These are phyloP conservation scores for Mycena belliarum DNA, from an alignment of 768 basidiomycete species.

Conservation along the genomic window DNA sequence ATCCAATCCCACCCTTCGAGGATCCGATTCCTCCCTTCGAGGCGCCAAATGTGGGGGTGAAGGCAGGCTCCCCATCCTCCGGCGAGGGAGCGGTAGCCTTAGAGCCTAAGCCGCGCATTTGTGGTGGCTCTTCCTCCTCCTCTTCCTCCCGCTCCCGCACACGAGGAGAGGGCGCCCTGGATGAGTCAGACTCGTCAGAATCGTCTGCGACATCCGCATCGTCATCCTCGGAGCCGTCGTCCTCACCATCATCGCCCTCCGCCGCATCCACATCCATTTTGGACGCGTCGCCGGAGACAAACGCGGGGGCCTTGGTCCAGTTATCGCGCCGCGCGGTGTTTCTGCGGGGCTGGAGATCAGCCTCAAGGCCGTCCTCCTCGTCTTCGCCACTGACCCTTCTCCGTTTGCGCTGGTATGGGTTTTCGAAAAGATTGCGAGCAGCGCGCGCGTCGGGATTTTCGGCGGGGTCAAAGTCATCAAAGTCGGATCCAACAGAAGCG, in stretches of 20 bases:
- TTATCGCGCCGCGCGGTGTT: conserved; percentile 45
- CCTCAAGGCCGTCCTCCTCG: conserved; percentile 63
- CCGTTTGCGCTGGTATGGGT: conserved; percentile 74
- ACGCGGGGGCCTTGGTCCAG: conserved; percentile 79
- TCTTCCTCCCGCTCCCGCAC: conserved; percentile 52
- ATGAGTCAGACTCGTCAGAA: conserved; percentile 51
- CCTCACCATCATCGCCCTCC: conserved; percentile 28
- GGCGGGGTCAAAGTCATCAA: conserved; percentile 42
- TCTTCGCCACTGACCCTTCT: conserved; percentile 67
- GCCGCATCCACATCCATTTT: conserved; percentile 42
- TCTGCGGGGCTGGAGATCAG: conserved; percentile 27
- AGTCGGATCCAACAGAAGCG: conserved; percentile 59
- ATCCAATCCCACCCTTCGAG: conserved; percentile 45
- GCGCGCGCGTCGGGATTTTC: conserved; percentile 66
- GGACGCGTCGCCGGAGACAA: conserved; percentile 58
- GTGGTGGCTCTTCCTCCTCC: conserved; percentile 38
- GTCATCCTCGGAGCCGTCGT: conserved; percentile 36
- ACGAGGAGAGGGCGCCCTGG: conserved; percentile 59
- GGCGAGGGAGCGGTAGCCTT: conserved; percentile 23
- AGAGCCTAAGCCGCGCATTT: conserved; percentile 47
- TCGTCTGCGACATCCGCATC: conserved; percentile 36
- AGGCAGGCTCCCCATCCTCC: not conserved
- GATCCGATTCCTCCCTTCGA: conserved; percentile 42
- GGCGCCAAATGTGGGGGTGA: conserved; percentile 25
- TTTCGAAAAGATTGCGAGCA: conserved; percentile 74